Evolutionary conservation across 768 basidiomycete species (phyloP).

Genomic region (Leccinum broughii): DNA sequence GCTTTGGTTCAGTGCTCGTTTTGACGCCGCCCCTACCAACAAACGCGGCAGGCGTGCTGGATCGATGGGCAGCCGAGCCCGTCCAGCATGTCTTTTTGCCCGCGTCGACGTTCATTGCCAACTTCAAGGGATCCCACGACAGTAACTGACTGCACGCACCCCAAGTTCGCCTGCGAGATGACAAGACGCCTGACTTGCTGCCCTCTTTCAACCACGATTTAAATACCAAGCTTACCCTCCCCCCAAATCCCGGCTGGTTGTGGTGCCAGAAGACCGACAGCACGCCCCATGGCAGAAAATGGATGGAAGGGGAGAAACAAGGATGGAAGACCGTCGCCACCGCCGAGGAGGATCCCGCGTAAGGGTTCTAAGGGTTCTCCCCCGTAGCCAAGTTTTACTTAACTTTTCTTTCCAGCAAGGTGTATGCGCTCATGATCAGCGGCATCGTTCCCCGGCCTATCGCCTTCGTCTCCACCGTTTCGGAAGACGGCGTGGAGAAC

Average conservation of each 20-base stretch:
- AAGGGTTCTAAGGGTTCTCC: background rate
- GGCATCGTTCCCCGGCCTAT: conserved; percentile 42
- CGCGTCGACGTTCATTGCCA: conserved; percentile 89
- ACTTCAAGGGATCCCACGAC: conserved; percentile 73
- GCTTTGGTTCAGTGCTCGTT: conserved; percentile 76
- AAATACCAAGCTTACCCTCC: conserved; percentile 24
- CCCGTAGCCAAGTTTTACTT: too few relatives aligned
- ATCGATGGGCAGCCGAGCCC: conserved; percentile 92
- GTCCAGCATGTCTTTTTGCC: conserved; percentile 86
- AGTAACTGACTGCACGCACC: background rate
- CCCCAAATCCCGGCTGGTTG: conserved; percentile 34
- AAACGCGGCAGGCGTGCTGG: conserved; percentile 69
- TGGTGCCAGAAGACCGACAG: conserved; percentile 28
- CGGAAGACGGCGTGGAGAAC: conserved; percentile 33
- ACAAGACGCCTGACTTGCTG: conserved; percentile 2
- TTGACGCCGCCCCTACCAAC: conserved; percentile 85
- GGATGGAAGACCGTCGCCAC: conserved; percentile 37
- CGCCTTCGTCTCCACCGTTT: conserved; percentile 41
- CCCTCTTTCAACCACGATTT: conserved; percentile 21
- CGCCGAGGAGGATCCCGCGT: conserved; percentile 30
- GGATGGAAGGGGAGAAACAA: conserved; percentile 35
- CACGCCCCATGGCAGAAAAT: conserved; percentile 28
- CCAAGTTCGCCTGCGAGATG: background rate
- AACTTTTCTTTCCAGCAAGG: conserved; percentile 9
- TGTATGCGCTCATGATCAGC: conserved; percentile 37